Evolutionary conservation across 2,329 filamentous ascomycete genomes (phyloP).

Genomic region (Hysterium pulicare): DNA sequence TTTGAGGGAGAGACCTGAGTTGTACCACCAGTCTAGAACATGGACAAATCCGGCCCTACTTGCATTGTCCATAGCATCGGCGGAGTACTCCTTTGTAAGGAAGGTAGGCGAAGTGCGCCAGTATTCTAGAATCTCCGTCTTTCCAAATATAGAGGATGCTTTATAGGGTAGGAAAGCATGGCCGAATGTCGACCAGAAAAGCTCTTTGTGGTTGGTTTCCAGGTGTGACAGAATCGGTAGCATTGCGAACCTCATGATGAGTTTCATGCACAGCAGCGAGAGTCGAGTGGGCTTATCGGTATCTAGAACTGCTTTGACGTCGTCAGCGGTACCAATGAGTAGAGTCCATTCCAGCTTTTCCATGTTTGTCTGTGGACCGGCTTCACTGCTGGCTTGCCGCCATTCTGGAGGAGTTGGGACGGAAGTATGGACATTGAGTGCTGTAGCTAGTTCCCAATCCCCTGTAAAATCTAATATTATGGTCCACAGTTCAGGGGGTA

Average conservation of each 20-base stretch:
- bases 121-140: conserved; percentile 81
- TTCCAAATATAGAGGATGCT: conserved; percentile 81
- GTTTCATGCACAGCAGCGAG: conserved; percentile 76
- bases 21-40: conserved; percentile 89
- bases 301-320: conserved; percentile 71
- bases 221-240: conserved; percentile 73
- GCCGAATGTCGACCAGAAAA: conserved; percentile 84
- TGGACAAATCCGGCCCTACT: conserved; percentile 81
- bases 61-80: conserved; percentile 81
- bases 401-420: conserved; percentile 71
- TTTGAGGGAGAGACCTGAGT: conserved; percentile 72
- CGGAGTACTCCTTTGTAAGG: conserved; percentile 79
- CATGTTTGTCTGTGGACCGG: conserved; percentile 68
- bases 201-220: conserved; percentile 63
- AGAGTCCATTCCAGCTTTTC: conserved; percentile 82
- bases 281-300: conserved; percentile 70
- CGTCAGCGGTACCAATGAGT: conserved; percentile 65
- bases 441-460: conserved; percentile 87
- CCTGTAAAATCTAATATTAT: conserved; percentile 79
- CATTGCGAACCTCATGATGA: conserved; percentile 88
- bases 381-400: conserved; percentile 60
- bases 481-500: conserved; percentile 87
- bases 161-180: conserved; percentile 80
- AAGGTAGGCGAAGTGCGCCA: conserved; percentile 84
- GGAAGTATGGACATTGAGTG: conserved; percentile 75